Conservation (phyloP, 805 yeast species). For the Candida pseudofarinosa region DNA sequence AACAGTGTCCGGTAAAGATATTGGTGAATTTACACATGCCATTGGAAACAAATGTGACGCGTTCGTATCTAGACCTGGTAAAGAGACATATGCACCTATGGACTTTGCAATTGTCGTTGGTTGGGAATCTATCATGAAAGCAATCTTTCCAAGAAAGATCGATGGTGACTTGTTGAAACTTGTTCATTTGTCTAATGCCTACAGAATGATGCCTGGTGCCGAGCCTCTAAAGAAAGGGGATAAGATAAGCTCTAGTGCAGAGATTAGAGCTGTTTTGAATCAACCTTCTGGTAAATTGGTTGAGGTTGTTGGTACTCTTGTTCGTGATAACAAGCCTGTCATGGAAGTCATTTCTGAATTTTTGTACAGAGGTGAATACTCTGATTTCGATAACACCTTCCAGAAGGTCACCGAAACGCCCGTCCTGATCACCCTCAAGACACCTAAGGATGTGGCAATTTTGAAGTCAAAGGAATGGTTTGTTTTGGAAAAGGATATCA, state of each 20-base stretch:
- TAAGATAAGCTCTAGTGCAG: conserved; percentile 75
- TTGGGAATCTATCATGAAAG: conserved; percentile 96
- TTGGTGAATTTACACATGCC: conserved; percentile 92
- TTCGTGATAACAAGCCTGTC: conserved; percentile 71
- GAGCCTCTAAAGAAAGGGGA: conserved; percentile 87
- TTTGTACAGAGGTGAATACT: conserved; percentile 91
- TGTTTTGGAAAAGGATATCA: conserved; percentile 67
- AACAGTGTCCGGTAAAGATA: conserved; percentile 67
- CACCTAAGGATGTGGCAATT: conserved; percentile 89
- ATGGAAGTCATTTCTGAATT: conserved; percentile 94
- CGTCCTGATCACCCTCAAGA: conserved; percentile 64
- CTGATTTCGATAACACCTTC: conserved; percentile 89
- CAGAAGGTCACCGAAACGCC: conserved; percentile 85
- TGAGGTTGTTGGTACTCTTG: conserved; percentile 87
- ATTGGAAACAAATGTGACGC: conserved; percentile 97
- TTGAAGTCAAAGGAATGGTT: conserved; percentile 97
- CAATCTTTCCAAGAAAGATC: conserved; percentile 94
- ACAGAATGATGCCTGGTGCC: conserved; percentile 89
- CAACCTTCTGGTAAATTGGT: conserved; percentile 93
- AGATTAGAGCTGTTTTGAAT: conserved; percentile 82
- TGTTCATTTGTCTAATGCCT: conserved; percentile 93
- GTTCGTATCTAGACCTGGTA: conserved; percentile 83
- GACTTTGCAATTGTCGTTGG: conserved; percentile 98
- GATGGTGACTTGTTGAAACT: conserved; percentile 94
- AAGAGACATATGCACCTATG: conserved; percentile 91